Conservation (phyloP, 148 eudicot species). For the Cornus suecica region DNA sequence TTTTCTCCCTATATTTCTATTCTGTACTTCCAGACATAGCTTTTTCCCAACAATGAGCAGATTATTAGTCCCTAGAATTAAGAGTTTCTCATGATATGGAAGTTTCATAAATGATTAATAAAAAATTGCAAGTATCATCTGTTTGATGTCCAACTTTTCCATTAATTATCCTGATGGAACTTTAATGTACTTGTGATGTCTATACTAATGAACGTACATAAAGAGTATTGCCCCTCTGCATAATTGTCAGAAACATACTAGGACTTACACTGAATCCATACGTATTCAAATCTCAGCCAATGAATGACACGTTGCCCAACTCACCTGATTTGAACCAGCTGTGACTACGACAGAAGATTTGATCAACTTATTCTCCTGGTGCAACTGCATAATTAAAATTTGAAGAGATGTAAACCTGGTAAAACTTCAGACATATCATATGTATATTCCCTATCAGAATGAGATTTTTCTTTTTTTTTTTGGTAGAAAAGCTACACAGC, state of each 20-base stretch:
- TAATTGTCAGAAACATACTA: neutral
- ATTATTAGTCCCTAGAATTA: neutral
- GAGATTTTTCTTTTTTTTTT: neutral
- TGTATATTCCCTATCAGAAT: neutral
- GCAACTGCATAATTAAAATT: slow-evolving; percentile 18
- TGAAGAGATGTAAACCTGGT: neutral
- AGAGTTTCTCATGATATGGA: neutral
- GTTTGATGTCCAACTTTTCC: neutral
- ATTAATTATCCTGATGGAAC: neutral
- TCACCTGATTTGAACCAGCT: slow-evolving; percentile 38
- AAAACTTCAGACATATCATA: neutral
- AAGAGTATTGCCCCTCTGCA: neutral
- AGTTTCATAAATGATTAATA: neutral
- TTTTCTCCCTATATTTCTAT: too few species aligned
- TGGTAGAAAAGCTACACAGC: neutral
- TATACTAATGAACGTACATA: too few species aligned
- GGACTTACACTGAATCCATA: neutral
- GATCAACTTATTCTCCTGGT: slow-evolving; percentile 24
- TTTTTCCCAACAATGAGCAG: too few species aligned
- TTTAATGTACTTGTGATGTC: neutral
- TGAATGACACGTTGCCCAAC: neutral
- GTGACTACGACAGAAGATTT: slow-evolving; percentile 32
- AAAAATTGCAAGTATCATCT: neutral
- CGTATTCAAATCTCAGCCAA: neutral
- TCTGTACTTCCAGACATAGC: too few species aligned